phyloP scores from a whole-genome alignment of 1,284 basidiomycete species.

The Hypsizygus ulmarius region DNA sequence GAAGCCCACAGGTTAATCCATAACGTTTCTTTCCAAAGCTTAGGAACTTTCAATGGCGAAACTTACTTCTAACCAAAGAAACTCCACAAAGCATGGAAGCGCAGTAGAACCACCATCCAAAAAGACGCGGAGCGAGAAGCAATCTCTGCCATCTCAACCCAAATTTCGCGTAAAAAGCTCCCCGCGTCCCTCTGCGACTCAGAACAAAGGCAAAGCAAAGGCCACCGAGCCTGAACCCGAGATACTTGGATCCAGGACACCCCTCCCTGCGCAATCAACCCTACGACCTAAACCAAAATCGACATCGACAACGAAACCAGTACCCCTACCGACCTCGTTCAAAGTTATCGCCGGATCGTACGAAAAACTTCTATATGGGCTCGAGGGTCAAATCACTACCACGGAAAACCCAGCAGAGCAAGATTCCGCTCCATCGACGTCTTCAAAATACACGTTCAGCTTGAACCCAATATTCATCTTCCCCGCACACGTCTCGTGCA shows the following conservation, averaged over 20 bases:
- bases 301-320: not conserved
- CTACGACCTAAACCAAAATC: conserved; percentile 12
- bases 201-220: too few relatives aligned
- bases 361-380: conserved; percentile 92
- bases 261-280: not conserved
- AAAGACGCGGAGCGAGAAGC: too few relatives aligned
- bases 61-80: too few relatives aligned
- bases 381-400: conserved; percentile 60
- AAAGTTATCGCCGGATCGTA: conserved; percentile 90
- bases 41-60: too few relatives aligned
- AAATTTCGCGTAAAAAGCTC: too few relatives aligned
- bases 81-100: too few relatives aligned
- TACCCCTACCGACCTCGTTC: conserved; percentile 1
- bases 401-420: conserved; percentile 21
- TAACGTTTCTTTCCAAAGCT: too few relatives aligned
- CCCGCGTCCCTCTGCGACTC: too few relatives aligned
- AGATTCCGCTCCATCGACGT: not conserved
- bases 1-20: too few relatives aligned
- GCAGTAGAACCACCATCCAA: too few relatives aligned
- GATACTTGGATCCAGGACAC: not conserved
- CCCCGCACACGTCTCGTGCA: conserved; percentile 92
- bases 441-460: conserved; percentile 30
- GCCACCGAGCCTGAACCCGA: too few relatives aligned
- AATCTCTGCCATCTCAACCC: too few relatives aligned
- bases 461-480: conserved; percentile 92